Conservation (phyloP, 2,329 filamentous ascomycete species). For the Phyllosticta paracitricarpa region DNA sequence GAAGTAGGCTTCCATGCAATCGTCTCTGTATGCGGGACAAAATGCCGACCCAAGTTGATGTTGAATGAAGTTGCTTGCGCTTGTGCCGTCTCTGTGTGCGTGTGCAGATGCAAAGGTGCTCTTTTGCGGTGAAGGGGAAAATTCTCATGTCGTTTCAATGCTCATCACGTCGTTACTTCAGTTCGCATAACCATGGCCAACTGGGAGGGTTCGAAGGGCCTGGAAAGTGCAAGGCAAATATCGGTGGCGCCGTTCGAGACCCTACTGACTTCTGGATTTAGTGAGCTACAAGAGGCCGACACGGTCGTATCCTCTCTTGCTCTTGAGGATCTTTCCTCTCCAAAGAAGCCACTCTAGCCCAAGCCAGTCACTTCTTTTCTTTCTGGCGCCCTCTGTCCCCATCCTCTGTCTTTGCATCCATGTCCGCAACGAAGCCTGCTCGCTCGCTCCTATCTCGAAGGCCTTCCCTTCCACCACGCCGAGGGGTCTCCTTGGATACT, state of each 20-base stretch:
- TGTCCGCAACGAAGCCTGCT: constrained; percentile 5
- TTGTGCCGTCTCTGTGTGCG: not conserved
- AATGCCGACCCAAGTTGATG: not conserved
- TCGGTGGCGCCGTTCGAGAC: not conserved
- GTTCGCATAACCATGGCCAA: not conserved
- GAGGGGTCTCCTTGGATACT: not conserved
- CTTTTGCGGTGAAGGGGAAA: not conserved
- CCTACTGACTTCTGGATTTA: not conserved
- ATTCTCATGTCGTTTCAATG: not conserved
- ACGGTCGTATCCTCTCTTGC: not conserved
- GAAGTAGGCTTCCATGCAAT: not conserved
- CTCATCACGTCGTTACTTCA: not conserved
- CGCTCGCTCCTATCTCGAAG: not conserved
- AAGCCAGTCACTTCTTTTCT: not conserved
- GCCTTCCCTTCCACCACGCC: not conserved
- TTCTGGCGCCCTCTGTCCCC: not conserved
- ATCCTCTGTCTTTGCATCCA: not conserved
- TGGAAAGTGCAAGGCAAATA: not conserved
- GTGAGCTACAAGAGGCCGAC: not conserved
- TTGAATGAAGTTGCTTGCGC: not conserved
- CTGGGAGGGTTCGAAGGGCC: not conserved
- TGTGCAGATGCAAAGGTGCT: not conserved
- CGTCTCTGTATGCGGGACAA: not conserved
- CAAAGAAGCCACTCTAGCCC: not conserved
- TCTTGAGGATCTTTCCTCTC: not conserved